Evolutionary conservation across 2,329 filamentous ascomycete genomes (phyloP).

Genomic region (Cercospora nicotianae): DNA sequence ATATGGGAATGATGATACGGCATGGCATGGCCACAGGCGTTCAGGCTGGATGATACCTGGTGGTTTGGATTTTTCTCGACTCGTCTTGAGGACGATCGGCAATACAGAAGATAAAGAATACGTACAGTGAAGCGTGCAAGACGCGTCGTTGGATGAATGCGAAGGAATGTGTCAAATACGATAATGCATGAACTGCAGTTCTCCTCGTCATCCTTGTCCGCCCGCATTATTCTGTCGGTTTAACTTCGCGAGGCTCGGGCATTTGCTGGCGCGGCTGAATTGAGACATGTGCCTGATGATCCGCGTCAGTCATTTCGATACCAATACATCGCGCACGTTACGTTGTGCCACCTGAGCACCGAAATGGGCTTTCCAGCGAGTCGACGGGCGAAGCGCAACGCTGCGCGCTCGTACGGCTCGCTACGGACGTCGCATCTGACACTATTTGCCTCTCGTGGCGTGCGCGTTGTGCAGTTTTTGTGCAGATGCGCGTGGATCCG

Average conservation of each 20-base stretch:
- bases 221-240: not conserved
- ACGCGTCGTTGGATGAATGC: not conserved
- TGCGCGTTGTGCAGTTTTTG: not conserved
- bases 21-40: constrained; percentile 17
- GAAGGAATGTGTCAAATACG: not conserved
- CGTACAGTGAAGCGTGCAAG: constrained; percentile 11
- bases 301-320: constrained; percentile 3
- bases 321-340: not conserved
- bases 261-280: constrained; percentile 8
- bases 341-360: not conserved
- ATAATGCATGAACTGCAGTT: constrained; percentile 3
- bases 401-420: not conserved
- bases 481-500: constrained; percentile 10
- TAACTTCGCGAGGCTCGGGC: not conserved
- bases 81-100: constrained; percentile 7
- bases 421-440: not conserved
- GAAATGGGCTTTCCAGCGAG: not conserved
- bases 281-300: constrained; percentile 14
- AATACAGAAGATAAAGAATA: constrained; percentile 12
- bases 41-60: constrained; percentile 14
- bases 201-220: not conserved
- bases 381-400: not conserved
- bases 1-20: constrained; percentile 12
- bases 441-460: not conserved
- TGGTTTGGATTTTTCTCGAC: constrained; percentile 1